Evolutionary conservation across 768 basidiomycete species (phyloP).

Genomic region (Lactarius hatsudake): DNA sequence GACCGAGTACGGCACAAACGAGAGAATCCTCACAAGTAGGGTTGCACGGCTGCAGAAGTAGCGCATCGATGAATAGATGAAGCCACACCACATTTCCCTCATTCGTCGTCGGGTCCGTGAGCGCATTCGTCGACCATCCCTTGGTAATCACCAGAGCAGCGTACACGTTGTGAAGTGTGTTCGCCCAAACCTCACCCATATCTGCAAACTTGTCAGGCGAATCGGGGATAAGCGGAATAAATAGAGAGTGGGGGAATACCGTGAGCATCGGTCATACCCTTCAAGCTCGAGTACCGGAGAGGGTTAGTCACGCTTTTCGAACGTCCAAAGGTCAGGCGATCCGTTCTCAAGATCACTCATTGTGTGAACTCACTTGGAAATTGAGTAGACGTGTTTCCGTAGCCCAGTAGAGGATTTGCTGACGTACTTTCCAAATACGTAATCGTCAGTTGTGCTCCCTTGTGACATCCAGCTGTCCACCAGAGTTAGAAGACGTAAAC

Average conservation of each 20-base stretch:
- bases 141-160: constrained; percentile 32
- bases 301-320: constrained; percentile 38
- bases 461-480: constrained; percentile 37
- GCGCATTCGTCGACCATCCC: constrained; percentile 36
- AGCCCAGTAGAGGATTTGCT: constrained; percentile 50
- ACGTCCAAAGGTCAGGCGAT: background rate
- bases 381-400: constrained; percentile 57
- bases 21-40: constrained; percentile 44
- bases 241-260: constrained; percentile 32
- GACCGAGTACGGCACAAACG: background rate
- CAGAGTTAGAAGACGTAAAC: constrained; percentile 6
- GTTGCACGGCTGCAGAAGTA: constrained; percentile 47
- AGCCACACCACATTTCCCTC: constrained; percentile 54
- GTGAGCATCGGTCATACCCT: constrained; percentile 45
- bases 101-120: constrained; percentile 40
- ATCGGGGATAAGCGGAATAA: background rate
- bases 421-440: constrained; percentile 51
- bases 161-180: constrained; percentile 41
- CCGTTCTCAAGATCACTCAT: constrained; percentile 28
- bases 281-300: constrained; percentile 41
- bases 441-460: constrained; percentile 38
- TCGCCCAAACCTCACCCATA: constrained; percentile 60
- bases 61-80: constrained; percentile 49
- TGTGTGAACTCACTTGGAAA: constrained; percentile 40
- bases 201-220: constrained; percentile 27